phyloP scores from a whole-genome alignment of 2,329 filamentous ascomycete genomes.

The Epichloe gansuensis region DNA sequence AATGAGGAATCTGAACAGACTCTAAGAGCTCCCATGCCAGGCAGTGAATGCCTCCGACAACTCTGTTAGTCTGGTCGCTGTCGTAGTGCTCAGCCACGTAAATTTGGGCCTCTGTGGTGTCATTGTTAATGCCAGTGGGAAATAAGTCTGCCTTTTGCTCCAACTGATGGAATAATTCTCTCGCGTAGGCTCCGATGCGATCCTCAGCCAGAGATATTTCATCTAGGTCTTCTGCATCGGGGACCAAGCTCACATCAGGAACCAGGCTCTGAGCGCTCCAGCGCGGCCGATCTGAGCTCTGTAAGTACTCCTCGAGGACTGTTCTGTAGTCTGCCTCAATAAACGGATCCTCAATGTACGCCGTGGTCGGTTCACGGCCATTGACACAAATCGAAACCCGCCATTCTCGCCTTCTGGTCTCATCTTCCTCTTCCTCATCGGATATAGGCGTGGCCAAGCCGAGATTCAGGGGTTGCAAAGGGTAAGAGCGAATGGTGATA shows the following conservation, averaged over 20 bases:
- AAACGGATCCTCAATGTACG: slow-evolving; percentile 14
- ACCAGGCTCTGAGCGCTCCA: slow-evolving; percentile 10
- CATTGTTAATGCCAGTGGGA: background rate
- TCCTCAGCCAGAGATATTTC: slow-evolving; percentile 9
- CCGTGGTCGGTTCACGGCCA: slow-evolving; percentile 4
- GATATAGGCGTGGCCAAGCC: background rate
- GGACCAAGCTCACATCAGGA: slow-evolving; percentile 1
- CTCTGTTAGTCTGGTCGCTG: slow-evolving; percentile 1
- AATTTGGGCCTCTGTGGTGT: slow-evolving; percentile 11
- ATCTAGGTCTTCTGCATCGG: slow-evolving; percentile 1
- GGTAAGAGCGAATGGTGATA: slow-evolving; percentile 10
- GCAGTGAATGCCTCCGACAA: slow-evolving; percentile 12
- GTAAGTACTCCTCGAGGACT: slow-evolving; percentile 16
- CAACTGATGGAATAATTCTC: slow-evolving; percentile 11
- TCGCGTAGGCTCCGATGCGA: slow-evolving; percentile 12
- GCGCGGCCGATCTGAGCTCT: slow-evolving; percentile 12
- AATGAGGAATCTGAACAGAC: slow-evolving; percentile 6
- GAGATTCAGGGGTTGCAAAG: slow-evolving; percentile 5
- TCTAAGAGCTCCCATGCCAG: slow-evolving; percentile 19
- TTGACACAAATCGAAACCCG: slow-evolving; percentile 12
- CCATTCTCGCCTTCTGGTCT: slow-evolving; percentile 11
- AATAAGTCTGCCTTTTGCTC: slow-evolving; percentile 7
- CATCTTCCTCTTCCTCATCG: slow-evolving; percentile 1
- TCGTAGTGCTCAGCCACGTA: slow-evolving; percentile 15
- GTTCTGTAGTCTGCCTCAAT: slow-evolving; percentile 12